Evolutionary conservation across 2,329 filamentous ascomycete genomes (phyloP), one percentile per base, ranked within the genome.

Genomic region (Aspergillus amoenus): DNA sequence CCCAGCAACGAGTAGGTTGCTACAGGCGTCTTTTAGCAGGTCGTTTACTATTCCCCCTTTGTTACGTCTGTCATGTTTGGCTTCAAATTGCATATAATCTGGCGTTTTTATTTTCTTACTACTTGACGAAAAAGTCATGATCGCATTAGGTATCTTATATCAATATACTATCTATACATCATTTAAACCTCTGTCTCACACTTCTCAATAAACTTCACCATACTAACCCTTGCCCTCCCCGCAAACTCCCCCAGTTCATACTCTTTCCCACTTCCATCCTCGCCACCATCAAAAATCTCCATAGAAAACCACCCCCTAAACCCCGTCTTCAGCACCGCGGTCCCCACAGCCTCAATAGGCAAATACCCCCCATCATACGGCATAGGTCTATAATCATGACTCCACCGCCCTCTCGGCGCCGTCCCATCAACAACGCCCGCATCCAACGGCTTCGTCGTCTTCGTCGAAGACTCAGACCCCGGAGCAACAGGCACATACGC

Each of bases 361-460:
- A 93, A 70, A 68, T 90, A 91, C 0, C 89, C 89, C 0, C 86
- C 86, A 56, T 87, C 81, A 63, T 84, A 90, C 0, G 88, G 88
- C 57, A 90, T 70, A 0, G 89, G 88, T 21, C 89, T 76, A 60
- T 84, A 88, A 60, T 87, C 85, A 71, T 88, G 85, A 65, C 88
- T 91, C 89, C 89, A 93, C 32, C 82, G 76, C 0, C 82, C 86
- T 34, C 87, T 77, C 42, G 51, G 15, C 0, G 88, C 73, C 43
- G 87, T 64, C 0, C 85, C 87, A 5, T 76, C 72, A 22, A 81
- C 75, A 34, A 83, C 78, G 44, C 81, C 71, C 4, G 78, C 74
- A 21, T 78, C 71, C 5, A 92, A 68, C 0, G 88, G 85, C 8
- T 21, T 43, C 4, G 78, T 30, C 27, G 27, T 30, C 27, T 30